These are phyloP conservation scores for Tricholoma saponaceum DNA, from an alignment of 768 basidiomycete genomes.

Conservation along the genomic window DNA sequence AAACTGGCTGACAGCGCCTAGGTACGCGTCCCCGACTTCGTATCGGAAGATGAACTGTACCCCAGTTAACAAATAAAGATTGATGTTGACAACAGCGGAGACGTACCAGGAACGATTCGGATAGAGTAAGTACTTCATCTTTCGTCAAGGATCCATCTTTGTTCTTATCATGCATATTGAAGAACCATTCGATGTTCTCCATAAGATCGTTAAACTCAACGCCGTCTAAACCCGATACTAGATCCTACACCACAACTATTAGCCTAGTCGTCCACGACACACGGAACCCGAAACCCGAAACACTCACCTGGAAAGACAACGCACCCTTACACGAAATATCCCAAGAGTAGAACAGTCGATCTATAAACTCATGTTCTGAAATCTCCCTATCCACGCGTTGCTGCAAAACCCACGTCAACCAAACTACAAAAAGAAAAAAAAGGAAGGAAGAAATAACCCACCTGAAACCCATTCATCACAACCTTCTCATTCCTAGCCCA, in stretches of 20 bases:
- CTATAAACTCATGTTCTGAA: conserved; percentile 96
- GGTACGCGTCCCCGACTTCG: conserved; percentile 93
- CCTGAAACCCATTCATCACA: conserved; percentile 89
- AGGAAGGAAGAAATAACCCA: conserved; percentile 21
- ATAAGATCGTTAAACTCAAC: conserved; percentile 97
- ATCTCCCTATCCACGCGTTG: conserved; percentile 84
- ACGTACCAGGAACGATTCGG: conserved; percentile 88
- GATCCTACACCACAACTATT: conserved; percentile 50
- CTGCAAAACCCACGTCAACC: conserved; percentile 31
- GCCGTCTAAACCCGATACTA: conserved; percentile 83
- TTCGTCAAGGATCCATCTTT: conserved; percentile 94
- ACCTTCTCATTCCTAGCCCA: conserved; percentile 96
- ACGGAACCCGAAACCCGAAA: neutral
- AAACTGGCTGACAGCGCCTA: conserved; percentile 94
- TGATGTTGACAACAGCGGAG: neutral
- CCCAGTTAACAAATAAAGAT: too few species aligned
- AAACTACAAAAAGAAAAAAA: neutral
- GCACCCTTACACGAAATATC: conserved; percentile 79
- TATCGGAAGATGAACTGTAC: conserved; percentile 94
- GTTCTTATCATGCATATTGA: conserved; percentile 93
- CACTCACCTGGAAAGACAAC: conserved; percentile 80
- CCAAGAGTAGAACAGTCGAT: conserved; percentile 93
- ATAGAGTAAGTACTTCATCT: conserved; percentile 93
- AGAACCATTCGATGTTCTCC: conserved; percentile 99
- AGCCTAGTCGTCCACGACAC: neutral